A percentile compares a stretch with the other conserved stretches of the same genome.
These are phyloP conservation scores for Exutisphaerella laricina DNA, from an alignment of 2,329 filamentous ascomycete genomes.

Conservation along the genomic window DNA sequence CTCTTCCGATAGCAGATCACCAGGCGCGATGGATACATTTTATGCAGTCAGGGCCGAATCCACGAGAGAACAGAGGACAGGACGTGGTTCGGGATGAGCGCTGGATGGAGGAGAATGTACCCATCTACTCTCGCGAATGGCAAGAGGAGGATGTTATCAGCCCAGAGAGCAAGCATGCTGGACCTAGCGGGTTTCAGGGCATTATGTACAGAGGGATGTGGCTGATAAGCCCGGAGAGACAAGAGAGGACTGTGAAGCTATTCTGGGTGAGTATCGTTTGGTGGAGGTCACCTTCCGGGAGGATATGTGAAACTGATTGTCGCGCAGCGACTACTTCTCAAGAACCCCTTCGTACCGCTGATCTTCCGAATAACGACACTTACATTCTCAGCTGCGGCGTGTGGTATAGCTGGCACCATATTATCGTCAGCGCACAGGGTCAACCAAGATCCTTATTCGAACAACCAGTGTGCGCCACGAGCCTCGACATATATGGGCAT, in stretches of 20 bases:
- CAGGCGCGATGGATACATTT: conserved; percentile 34
- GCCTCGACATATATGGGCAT: conserved; percentile 80
- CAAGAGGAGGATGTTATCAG: conserved; percentile 47
- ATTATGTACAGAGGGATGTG: conserved; percentile 34
- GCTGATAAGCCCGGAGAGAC: conserved; percentile 39
- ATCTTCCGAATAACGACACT: conserved; percentile 77
- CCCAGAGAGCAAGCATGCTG: conserved; percentile 18
- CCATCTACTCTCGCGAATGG: conserved; percentile 47
- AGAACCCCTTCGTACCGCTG: conserved; percentile 79
- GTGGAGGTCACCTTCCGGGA: no score
- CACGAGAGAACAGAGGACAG: conserved; percentile 27
- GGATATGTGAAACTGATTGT: no score
- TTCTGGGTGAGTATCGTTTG: conserved; percentile 34
- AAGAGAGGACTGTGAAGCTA: conserved; percentile 30
- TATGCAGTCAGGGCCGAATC: conserved; percentile 34
- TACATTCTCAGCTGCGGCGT: conserved; percentile 72
- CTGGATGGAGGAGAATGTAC: conserved; percentile 47
- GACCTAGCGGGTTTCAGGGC: conserved; percentile 41
- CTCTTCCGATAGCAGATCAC: conserved; percentile 30
- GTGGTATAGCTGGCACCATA: conserved; percentile 72
- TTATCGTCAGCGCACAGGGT: conserved; percentile 46
- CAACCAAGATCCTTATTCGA: conserved; percentile 30
- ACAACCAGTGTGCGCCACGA: conserved; percentile 39
- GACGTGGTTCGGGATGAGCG: conserved; percentile 37
- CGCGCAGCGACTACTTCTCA: conserved; percentile 56